Conservation (phyloP, 2,329 filamentous ascomycete species). For the Phialemoniopsis sp. region DNA sequence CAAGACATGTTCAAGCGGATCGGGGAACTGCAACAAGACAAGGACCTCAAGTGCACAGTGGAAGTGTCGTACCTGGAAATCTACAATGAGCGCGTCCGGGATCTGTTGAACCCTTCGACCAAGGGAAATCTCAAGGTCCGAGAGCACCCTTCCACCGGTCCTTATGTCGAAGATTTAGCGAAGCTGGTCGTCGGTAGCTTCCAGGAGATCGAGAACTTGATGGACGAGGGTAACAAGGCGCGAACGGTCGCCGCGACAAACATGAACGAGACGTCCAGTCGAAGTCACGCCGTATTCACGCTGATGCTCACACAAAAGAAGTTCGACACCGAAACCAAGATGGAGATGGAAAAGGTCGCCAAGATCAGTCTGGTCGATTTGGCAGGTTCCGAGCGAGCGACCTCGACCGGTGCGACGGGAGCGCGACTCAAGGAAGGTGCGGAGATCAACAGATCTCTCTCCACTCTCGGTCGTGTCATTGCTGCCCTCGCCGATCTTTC, state of each 20-base stretch:
- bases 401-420: conserved; percentile 93
- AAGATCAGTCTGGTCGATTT: conserved; percentile 98
- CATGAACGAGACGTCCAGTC: conserved; percentile 99
- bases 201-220: conserved; percentile 91
- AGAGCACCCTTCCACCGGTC: conserved; percentile 90
- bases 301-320: conserved; percentile 93
- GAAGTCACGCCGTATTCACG: conserved; percentile 97
- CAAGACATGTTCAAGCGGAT: conserved; percentile 95
- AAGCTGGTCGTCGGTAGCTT: conserved; percentile 93
- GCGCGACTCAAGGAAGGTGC: conserved; percentile 95
- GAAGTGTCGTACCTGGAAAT: conserved; percentile 98
- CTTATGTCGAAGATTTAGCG: conserved; percentile 94
- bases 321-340: conserved; percentile 85
- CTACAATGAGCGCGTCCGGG: conserved; percentile 98
- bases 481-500: conserved; percentile 90
- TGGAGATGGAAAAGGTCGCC: conserved; percentile 96
- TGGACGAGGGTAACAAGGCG: conserved; percentile 99
- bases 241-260: conserved; percentile 97
- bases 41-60: conserved; percentile 87
- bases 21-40: conserved; percentile 58
- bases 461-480: conserved; percentile 95
- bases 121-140: conserved; percentile 78
- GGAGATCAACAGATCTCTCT: conserved; percentile 96
- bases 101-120: conserved; percentile 82
- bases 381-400: conserved; percentile 94